A percentile compares a stretch with the other conserved stretches of the same genome.
These are phyloP conservation scores for Lecanicillium sp. DNA, from an alignment of 2,329 filamentous ascomycete species.

Conservation along the genomic window DNA sequence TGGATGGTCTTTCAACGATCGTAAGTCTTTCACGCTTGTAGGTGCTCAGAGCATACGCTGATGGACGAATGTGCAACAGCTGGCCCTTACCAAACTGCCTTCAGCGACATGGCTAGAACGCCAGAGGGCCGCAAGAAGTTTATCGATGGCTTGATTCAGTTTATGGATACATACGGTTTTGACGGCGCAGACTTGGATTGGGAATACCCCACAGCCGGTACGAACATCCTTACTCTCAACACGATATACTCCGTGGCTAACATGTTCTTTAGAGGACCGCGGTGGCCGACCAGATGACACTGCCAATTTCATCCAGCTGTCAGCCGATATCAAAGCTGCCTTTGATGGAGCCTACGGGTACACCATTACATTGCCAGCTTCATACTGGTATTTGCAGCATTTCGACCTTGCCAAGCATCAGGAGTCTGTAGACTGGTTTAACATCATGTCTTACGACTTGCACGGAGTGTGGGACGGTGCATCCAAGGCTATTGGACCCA, in stretches of 20 bases:
- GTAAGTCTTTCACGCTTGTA: too few species aligned
- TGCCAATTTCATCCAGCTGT: slow-evolving; percentile 20
- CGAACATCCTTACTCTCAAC: slow-evolving; percentile 11
- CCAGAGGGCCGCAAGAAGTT: slow-evolving; percentile 24
- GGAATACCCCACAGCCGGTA: slow-evolving; percentile 22
- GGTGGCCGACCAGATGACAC: slow-evolving; percentile 27
- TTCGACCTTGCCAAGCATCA: slow-evolving; percentile 15
- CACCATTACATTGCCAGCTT: slow-evolving; percentile 6
- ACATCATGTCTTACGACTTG: slow-evolving; percentile 33
- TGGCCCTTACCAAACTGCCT: slow-evolving; percentile 12
- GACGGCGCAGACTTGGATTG: slow-evolving; percentile 40
- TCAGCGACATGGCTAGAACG: slow-evolving; percentile 23
- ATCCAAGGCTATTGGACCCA: slow-evolving; percentile 12
- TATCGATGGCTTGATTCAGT: slow-evolving; percentile 25
- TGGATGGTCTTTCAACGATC: slow-evolving; percentile 9
- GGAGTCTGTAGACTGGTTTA: slow-evolving; percentile 26
- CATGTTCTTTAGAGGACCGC: slow-evolving; percentile 28
- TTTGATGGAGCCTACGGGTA: slow-evolving; percentile 8
- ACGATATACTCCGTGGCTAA: too few species aligned
- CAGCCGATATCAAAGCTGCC: slow-evolving; percentile 3
- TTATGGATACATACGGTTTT: slow-evolving; percentile 34
- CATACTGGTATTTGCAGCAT: slow-evolving; percentile 18
- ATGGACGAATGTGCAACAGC: too few species aligned
- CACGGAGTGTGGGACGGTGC: slow-evolving; percentile 25
- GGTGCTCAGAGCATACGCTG: too few species aligned